Percentiles rank a stretch among this genome's conserved stretches.
These are phyloP conservation scores for Rhododendron mucronatum DNA, from an alignment of 148 eudicot genomes.

Conservation along the genomic window DNA sequence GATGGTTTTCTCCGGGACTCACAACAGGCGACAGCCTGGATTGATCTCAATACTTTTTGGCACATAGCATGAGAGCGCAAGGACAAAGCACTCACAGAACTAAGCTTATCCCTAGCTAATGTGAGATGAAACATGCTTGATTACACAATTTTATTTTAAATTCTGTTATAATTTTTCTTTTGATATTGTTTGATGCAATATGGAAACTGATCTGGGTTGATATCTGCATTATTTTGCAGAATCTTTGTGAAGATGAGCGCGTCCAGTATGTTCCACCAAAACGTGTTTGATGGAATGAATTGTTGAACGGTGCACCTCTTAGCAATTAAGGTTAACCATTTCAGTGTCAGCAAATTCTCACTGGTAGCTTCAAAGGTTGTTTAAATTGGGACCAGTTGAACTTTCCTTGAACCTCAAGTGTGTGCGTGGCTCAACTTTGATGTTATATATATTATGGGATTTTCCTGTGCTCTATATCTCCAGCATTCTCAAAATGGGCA, in stretches of 20 bases:
- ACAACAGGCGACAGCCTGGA: not conserved
- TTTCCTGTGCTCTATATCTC: not conserved
- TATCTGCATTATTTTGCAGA: constrained; percentile 29
- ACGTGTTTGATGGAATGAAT: constrained; percentile 26
- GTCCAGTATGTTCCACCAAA: constrained; percentile 67
- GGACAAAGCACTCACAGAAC: not conserved
- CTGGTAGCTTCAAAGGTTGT: not conserved
- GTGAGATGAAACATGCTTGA: not conserved
- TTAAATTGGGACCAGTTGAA: not conserved
- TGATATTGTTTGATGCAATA: not conserved
- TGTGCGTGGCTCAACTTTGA: not conserved
- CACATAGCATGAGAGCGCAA: not conserved
- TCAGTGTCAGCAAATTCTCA: not conserved
- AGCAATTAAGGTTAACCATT: not conserved
- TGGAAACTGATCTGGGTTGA: constrained; percentile 4
- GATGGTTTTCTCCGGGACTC: not conserved
- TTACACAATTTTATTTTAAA: not conserved
- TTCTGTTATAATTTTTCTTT: not conserved
- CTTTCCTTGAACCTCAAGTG: not conserved
- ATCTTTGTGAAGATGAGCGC: constrained; percentile 58
- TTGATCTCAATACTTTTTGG: not conserved
- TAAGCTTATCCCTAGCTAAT: not conserved
- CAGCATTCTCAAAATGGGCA: not conserved
- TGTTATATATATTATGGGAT: not conserved
- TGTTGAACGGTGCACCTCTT: not conserved